A percentile compares a stretch with the other conserved stretches of the same genome.
Evolutionary conservation across 2,329 filamentous ascomycete genomes (phyloP).

Genomic region (Pseudogymnoascus sp.): DNA sequence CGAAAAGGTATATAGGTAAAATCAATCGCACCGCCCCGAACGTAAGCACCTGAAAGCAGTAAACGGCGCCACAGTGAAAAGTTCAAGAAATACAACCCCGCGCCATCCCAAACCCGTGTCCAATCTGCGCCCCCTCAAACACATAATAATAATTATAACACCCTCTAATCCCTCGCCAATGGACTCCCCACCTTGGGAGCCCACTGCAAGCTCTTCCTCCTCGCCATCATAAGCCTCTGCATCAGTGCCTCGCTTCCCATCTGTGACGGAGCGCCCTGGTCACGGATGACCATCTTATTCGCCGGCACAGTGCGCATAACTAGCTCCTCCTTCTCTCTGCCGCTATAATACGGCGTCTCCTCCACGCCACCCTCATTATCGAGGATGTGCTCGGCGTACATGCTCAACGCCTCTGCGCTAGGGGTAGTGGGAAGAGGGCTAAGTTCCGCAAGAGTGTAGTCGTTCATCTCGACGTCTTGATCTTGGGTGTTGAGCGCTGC

Average conservation of each 20-base stretch:
- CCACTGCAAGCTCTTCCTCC: slow-evolving; percentile 71
- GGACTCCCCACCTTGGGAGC: slow-evolving; percentile 70
- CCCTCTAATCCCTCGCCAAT: slow-evolving; percentile 41
- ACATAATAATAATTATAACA: not conserved
- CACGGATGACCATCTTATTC: slow-evolving; percentile 16
- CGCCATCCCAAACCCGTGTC: not conserved
- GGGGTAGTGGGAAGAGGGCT: slow-evolving; percentile 28
- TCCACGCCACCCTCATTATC: slow-evolving; percentile 23
- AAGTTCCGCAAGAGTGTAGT: slow-evolving; percentile 22
- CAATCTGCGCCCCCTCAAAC: not conserved
- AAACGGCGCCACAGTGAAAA: not conserved
- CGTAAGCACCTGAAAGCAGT: not conserved
- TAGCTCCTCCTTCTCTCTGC: slow-evolving; percentile 14
- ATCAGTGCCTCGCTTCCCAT: slow-evolving; percentile 36
- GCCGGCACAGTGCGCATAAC: slow-evolving; percentile 28
- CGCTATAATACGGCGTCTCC: slow-evolving; percentile 7
- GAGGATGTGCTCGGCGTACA: slow-evolving; percentile 21
- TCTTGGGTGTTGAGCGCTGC: slow-evolving; percentile 16
- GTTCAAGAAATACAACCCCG: not conserved
- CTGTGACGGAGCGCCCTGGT: slow-evolving; percentile 30
- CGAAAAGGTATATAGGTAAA: slow-evolving; percentile 1
- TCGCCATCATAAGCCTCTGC: slow-evolving; percentile 54
- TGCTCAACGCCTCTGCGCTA: slow-evolving; percentile 24
- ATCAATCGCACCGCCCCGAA: not conserved
- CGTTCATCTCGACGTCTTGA: slow-evolving; percentile 13